Evolutionary conservation across 768 basidiomycete genomes (phyloP), one percentile per base, ranked within the genome.

Genomic region (Russula ochroleuca): DNA sequence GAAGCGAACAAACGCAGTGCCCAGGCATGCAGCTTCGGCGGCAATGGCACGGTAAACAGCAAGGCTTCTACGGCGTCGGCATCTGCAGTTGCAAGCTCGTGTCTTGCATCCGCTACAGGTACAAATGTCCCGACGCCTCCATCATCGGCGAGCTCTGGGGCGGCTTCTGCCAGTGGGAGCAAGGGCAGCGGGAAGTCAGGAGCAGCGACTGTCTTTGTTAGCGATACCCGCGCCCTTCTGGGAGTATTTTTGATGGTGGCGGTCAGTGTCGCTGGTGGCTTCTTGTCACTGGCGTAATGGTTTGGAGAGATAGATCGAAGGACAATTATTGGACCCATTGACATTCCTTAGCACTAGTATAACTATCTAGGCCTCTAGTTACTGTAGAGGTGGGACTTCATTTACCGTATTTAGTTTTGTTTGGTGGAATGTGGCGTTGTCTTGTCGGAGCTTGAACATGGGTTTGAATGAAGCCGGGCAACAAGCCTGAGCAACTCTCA

Each of bases 1-100:
- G 84, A 89, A 70, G 72, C 78, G 35, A 82, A 82, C 60, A 81
- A 81, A 72, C 81, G 82, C 65, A 76, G 85, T 59, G 70, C 76
- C 8, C 77, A 81, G 57, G 79, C 90, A 9, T 96, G 94, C 76
- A 83, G 81, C 77, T 96, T 97, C 72, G 74, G 74, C 57, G 92
- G 94, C 9, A 97, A 97, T 71, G 94, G 86, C 6, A 92, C 90
- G 17, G 78, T 92, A 67, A 90, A 90, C 17, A 71, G 70, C 17
- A 71, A 70, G 3, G 83, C 84, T 17, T 80, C 87, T 35, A 72
- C 86, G 8, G 71, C 73, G 17, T 75, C 79, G 11, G 78, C 79
- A 33, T 83, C 84, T 47, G 77, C 77, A 41, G 87, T 82, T 45
- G 86, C 81, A 25, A 81, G 77, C 59, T 86, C 88, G 15, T 93